A percentile compares a stretch with the other conserved stretches of the same genome.
These are phyloP conservation scores for Vitis labrusca DNA, from an alignment of 164 flowering plant genomes.

Conservation along the genomic window DNA sequence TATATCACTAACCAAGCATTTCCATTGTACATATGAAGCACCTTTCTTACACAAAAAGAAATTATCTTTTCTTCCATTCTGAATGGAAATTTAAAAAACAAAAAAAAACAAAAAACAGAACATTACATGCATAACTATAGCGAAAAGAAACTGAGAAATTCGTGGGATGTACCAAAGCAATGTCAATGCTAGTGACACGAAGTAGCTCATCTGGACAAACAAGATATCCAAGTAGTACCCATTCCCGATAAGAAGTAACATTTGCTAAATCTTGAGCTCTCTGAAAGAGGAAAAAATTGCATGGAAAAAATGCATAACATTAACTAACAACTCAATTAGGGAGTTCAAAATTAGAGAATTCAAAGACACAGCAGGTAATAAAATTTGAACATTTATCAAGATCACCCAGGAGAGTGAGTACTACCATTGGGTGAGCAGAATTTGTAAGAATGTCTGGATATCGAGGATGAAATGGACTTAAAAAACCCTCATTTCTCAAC, in stretches of 20 bases:
- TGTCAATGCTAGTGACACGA: slow-evolving; percentile 97
- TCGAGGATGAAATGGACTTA: slow-evolving; percentile 99
- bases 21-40: too few species aligned
- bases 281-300: slow-evolving; percentile 35
- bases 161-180: slow-evolving; percentile 67
- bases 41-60: too few species aligned
- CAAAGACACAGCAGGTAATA: background rate
- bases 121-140: too few species aligned
- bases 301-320: background rate
- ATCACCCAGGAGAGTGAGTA: slow-evolving; percentile 4
- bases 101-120: too few species aligned
- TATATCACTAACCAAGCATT: background rate
- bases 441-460: slow-evolving; percentile 98
- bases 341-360: background rate
- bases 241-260: slow-evolving; percentile 86
- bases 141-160: background rate
- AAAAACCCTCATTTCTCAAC: slow-evolving; percentile 95
- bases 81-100: too few species aligned
- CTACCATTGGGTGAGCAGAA: slow-evolving; percentile 98
- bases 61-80: too few species aligned
- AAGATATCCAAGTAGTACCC: slow-evolving; percentile 95
- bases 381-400: background rate
- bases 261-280: slow-evolving; percentile 98
- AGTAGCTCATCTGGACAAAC: slow-evolving; percentile 98
- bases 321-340: background rate